Percentiles rank a stretch among this genome's conserved stretches.
phyloP scores from a whole-genome alignment of 1,284 basidiomycete species.

The Erythrobasidium hasegawianum region DNA sequence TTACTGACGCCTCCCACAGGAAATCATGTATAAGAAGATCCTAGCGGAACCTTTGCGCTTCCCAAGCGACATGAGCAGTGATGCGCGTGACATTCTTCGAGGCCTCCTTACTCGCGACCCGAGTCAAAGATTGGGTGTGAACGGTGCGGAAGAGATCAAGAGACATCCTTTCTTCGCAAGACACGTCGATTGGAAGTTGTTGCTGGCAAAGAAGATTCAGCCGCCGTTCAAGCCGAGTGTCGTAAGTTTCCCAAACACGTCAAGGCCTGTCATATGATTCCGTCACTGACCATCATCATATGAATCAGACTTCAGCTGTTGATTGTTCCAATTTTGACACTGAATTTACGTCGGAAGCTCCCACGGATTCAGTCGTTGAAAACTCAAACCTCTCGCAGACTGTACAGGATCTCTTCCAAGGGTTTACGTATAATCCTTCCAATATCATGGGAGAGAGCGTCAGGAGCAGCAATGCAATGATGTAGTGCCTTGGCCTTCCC shows the following conservation, averaged over 20 bases:
- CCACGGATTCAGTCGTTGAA: slow-evolving; percentile 77
- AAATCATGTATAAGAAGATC: slow-evolving; percentile 40
- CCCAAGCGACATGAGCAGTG: slow-evolving; percentile 80
- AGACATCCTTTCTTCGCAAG: slow-evolving; percentile 91
- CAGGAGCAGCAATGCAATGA: slow-evolving; percentile 29
- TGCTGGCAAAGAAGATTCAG: slow-evolving; percentile 92
- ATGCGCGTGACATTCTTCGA: slow-evolving; percentile 83
- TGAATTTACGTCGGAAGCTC: slow-evolving; percentile 75
- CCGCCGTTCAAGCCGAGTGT: slow-evolving; percentile 98
- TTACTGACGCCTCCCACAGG: no score
- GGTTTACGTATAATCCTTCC: slow-evolving; percentile 29
- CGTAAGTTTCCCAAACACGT: no score
- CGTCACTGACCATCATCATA: no score
- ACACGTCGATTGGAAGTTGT: slow-evolving; percentile 85
- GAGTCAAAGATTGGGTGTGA: slow-evolving; percentile 73
- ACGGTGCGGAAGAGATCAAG: slow-evolving; percentile 95
- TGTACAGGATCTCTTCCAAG: slow-evolving; percentile 56
- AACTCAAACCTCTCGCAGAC: slow-evolving; percentile 75
- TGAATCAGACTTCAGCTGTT: slow-evolving; percentile 40
- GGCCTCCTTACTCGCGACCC: slow-evolving; percentile 88
- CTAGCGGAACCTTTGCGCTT: slow-evolving; percentile 74
- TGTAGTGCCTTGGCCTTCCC: slow-evolving; percentile 1
- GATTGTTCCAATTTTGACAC: slow-evolving; percentile 89
- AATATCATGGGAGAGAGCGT: slow-evolving; percentile 27
- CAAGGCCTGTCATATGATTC: no score